A percentile compares a stretch with the other conserved stretches of the same genome.
Evolutionary conservation across 2,329 filamentous ascomycete species (phyloP).

Genomic region (Calonectria montana): DNA sequence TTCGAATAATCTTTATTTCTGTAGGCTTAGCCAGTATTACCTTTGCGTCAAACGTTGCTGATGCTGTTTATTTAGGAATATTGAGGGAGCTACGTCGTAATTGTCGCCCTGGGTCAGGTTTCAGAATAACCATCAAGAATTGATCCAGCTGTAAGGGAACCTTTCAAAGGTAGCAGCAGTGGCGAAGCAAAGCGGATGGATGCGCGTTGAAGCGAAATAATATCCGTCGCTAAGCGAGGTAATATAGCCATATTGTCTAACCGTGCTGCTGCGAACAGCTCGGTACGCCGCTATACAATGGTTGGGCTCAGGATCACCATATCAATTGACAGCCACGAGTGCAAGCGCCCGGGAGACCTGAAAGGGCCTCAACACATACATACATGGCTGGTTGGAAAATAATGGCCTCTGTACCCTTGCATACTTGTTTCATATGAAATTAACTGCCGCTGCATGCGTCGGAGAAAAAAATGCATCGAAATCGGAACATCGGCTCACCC

Average conservation of each 20-base stretch:
- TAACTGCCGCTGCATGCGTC: background rate
- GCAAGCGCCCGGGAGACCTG: background rate
- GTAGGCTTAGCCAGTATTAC: background rate
- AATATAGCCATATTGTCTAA: background rate
- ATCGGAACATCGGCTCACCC: background rate
- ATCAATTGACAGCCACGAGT: background rate
- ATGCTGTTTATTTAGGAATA: background rate
- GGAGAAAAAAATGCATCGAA: conserved; percentile 1
- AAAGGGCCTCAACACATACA: background rate
- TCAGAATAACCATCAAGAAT: background rate
- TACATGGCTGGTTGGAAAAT: background rate
- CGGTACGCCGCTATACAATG: background rate
- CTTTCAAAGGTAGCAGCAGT: background rate
- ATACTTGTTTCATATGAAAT: background rate
- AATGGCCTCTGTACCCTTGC: background rate
- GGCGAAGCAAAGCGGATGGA: background rate
- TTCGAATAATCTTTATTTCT: background rate
- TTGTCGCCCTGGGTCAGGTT: background rate
- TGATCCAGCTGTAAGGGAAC: background rate
- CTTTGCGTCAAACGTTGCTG: background rate
- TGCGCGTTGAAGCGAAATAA: background rate
- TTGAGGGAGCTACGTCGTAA: background rate
- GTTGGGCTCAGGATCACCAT: background rate
- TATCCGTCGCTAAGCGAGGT: background rate
- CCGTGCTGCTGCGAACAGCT: background rate